Evolutionary conservation across 2,329 filamentous ascomycete species (phyloP).

Genomic region (Aspergillus sp.): DNA sequence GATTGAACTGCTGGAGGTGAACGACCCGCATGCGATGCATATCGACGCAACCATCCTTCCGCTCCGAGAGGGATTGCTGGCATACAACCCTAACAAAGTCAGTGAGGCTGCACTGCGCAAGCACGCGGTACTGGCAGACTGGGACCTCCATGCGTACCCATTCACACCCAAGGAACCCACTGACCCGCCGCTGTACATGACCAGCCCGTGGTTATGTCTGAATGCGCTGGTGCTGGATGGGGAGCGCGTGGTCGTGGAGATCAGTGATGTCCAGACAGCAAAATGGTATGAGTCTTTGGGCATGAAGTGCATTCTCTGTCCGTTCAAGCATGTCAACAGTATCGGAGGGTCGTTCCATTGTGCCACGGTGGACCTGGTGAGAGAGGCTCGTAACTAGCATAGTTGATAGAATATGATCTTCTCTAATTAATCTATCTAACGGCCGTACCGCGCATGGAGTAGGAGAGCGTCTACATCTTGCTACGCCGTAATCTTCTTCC

Average conservation of each 20-base stretch:
- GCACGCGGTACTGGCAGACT: constrained; percentile 18
- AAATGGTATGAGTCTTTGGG: constrained; percentile 5
- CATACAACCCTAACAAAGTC: constrained; percentile 20
- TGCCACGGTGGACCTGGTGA: constrained; percentile 17
- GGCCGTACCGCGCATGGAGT: too few relatives aligned
- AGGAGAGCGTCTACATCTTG: too few relatives aligned
- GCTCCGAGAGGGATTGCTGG: constrained; percentile 18
- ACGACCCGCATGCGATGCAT: constrained; percentile 23
- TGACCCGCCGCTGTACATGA: constrained; percentile 20
- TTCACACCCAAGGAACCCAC: constrained; percentile 4
- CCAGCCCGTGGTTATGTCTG: constrained; percentile 14
- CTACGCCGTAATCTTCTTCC: too few relatives aligned
- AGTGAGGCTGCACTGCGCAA: constrained; percentile 13
- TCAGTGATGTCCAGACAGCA: constrained; percentile 10
- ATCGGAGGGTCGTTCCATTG: constrained; percentile 28
- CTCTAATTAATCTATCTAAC: too few relatives aligned
- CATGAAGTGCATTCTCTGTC: constrained; percentile 15
- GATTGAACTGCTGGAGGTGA: constrained; percentile 20
- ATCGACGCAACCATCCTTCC: constrained; percentile 27
- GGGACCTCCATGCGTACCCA: background rate
- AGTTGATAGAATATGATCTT: too few relatives aligned
- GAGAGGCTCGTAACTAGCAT: background rate
- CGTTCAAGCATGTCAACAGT: constrained; percentile 26
- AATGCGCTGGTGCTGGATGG: constrained; percentile 18
- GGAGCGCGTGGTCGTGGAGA: constrained; percentile 20